Percentiles rank a stretch among this genome's conserved stretches.
Conservation (phyloP, 257 asterid species). For the Verbascum thapsus region DNA sequence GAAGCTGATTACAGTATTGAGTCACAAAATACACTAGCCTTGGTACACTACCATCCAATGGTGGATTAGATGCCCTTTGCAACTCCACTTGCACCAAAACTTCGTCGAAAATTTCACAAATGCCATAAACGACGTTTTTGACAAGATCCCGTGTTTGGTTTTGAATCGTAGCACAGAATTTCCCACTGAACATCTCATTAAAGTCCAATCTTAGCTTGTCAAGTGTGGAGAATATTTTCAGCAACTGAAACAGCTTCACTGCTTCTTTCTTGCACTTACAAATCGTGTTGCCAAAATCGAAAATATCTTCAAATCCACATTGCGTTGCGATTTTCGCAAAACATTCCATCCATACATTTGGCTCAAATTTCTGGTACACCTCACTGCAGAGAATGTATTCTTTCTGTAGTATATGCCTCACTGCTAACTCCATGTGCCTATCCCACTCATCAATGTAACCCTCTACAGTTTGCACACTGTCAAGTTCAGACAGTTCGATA, state of each 20-base stretch:
- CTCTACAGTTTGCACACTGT: constrained; percentile 57
- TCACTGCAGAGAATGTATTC: constrained; percentile 69
- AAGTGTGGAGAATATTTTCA: constrained; percentile 67
- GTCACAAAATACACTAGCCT: constrained; percentile 61
- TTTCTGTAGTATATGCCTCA: constrained; percentile 53
- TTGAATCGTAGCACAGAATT: constrained; percentile 55
- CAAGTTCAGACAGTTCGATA: constrained; percentile 54
- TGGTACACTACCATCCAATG: constrained; percentile 64
- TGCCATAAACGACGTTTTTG: constrained; percentile 64
- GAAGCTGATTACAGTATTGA: constrained; percentile 66
- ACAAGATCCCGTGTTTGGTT: constrained; percentile 65
- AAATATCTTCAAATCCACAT: constrained; percentile 60
- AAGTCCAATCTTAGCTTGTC: constrained; percentile 65
- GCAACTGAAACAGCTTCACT: constrained; percentile 65
- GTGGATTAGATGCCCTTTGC: constrained; percentile 59
- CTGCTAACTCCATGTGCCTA: constrained; percentile 61
- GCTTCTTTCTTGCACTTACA: constrained; percentile 79
- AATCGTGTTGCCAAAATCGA: constrained; percentile 55
- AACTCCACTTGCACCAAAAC: constrained; percentile 70
- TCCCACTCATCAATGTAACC: constrained; percentile 62
- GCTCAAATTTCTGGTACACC: constrained; percentile 42
- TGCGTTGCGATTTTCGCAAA: constrained; percentile 58
- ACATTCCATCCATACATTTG: constrained; percentile 55
- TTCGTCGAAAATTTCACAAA: constrained; percentile 65
- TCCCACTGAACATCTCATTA: constrained; percentile 68